phyloP scores from a whole-genome alignment of 179 eudicot species.

The Patellifolia procumbens region DNA sequence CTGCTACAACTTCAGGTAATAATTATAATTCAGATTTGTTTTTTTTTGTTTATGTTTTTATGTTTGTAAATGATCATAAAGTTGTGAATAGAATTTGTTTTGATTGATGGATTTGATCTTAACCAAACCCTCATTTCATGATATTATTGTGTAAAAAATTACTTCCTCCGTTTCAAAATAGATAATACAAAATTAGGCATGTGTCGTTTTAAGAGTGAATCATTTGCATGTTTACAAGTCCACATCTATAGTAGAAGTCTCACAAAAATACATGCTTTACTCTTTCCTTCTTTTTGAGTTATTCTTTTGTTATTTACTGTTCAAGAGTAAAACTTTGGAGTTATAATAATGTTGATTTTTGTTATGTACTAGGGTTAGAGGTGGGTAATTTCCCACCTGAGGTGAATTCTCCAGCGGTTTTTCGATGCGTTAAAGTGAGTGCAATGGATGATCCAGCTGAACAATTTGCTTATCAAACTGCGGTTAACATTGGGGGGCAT shows the following conservation, averaged over 20 bases:
- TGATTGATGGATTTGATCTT: conserved; percentile 35
- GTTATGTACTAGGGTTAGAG: conserved; percentile 57
- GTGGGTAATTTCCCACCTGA: conserved; percentile 62
- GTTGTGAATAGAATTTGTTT: too few species aligned
- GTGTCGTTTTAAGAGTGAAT: not conserved
- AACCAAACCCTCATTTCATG: not conserved
- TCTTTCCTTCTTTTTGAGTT: conserved; percentile 1
- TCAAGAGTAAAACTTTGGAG: not conserved
- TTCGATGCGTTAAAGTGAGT: conserved; percentile 66
- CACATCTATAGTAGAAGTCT: conserved; percentile 25
- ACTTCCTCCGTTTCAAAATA: too few species aligned
- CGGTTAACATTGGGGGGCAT: conserved; percentile 66
- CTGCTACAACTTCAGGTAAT: conserved; percentile 28
- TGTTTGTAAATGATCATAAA: too few species aligned
- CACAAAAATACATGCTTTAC: conserved; percentile 20
- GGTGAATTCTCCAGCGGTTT: conserved; percentile 59
- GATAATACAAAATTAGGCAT: not conserved
- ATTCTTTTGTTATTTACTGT: not conserved
- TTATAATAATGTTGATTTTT: not conserved
- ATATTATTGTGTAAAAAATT: not conserved
- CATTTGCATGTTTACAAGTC: conserved; percentile 33
- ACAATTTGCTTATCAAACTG: conserved; percentile 66
- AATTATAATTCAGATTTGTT: not conserved
- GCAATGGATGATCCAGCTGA: conserved; percentile 57
- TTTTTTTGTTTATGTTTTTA: too few species aligned